phyloP scores from a whole-genome alignment of 163 green algal species.

The Volvox carteri region DNA sequence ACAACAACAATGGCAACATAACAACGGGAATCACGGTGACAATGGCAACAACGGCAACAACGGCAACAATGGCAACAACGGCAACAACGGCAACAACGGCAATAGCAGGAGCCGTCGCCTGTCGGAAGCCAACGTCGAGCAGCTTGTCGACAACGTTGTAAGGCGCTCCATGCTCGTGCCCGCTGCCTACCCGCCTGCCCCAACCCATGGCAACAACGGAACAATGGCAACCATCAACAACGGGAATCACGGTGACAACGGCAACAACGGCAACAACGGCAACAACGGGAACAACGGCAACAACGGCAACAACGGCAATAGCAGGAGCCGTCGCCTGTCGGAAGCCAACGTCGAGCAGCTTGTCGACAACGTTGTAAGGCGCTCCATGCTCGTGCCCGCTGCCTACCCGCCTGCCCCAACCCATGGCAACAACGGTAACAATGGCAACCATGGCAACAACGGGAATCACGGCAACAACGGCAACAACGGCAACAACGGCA shows the following conservation, averaged over 20 bases:
- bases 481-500: neutral
- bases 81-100: too few species aligned
- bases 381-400: neutral
- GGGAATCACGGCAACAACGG: neutral
- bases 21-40: too few species aligned
- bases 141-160: too few species aligned
- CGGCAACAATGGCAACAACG: too few species aligned
- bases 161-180: neutral
- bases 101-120: too few species aligned
- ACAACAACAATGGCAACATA: too few species aligned
- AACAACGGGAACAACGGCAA: neutral
- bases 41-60: neutral
- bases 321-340: too few species aligned
- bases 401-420: neutral
- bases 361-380: too few species aligned
- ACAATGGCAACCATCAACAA: neutral
- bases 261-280: neutral
- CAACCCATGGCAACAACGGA: neutral
- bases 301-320: neutral
- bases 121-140: too few species aligned
- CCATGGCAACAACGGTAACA: slow-evolving; percentile 10
- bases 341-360: too few species aligned
- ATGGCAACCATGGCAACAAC: neutral
- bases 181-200: too few species aligned
- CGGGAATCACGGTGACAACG: too few species aligned